Conservation (phyloP, 2,329 filamentous ascomycete genomes). For the Zymoseptoria pseudotritici region DNA sequence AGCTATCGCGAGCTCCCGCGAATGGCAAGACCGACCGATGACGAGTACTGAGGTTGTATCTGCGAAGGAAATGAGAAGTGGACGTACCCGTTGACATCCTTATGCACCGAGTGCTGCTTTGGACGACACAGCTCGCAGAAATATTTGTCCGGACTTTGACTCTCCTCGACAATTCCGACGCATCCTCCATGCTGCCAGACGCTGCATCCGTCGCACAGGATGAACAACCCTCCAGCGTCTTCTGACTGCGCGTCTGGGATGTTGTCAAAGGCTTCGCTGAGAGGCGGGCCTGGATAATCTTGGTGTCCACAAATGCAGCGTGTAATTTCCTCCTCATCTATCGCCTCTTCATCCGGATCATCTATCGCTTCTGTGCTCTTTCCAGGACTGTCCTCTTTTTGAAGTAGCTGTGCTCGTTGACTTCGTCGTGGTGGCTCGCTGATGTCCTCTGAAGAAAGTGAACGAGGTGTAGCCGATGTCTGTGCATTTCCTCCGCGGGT, state of each 20-base stretch:
- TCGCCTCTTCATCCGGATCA: constrained; percentile 52
- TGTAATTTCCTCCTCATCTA: constrained; percentile 83
- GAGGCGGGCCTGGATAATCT: constrained; percentile 81
- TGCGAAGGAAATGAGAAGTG: background rate
- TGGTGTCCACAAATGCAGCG: constrained; percentile 90
- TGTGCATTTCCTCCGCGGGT: constrained; percentile 66
- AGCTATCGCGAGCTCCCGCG: background rate
- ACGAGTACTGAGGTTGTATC: background rate
- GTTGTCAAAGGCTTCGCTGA: constrained; percentile 41
- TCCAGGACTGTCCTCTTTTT: constrained; percentile 43
- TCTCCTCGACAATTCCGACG: constrained; percentile 92
- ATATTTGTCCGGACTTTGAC: constrained; percentile 89
- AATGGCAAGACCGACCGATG: background rate
- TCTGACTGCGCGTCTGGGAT: constrained; percentile 58
- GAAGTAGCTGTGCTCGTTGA: constrained; percentile 65
- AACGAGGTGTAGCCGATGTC: constrained; percentile 67
- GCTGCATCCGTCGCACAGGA: constrained; percentile 95
- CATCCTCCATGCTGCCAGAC: constrained; percentile 99
- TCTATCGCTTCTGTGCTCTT: constrained; percentile 34
- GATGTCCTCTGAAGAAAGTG: constrained; percentile 60
- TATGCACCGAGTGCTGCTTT: constrained; percentile 79
- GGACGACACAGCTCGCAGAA: constrained; percentile 94
- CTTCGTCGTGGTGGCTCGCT: constrained; percentile 63
- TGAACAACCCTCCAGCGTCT: constrained; percentile 88
- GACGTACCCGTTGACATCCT: constrained; percentile 75